Evolutionary conservation across 306 rosid genomes (phyloP).

Genomic region (Quercus glauca): DNA sequence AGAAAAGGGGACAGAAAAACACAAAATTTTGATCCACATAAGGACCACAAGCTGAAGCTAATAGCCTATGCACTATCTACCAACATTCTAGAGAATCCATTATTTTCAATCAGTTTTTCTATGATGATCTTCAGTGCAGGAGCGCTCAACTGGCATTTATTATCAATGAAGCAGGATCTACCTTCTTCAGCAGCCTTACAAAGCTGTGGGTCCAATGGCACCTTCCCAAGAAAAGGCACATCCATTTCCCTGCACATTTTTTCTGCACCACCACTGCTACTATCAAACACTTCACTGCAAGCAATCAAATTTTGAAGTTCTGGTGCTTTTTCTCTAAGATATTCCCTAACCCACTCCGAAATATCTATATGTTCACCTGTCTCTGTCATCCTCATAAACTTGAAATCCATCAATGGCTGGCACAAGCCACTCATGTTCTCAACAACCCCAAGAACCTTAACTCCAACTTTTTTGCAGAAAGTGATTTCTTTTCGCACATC

Average conservation of each 20-base stretch:
- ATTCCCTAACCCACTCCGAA: slow-evolving; percentile 60
- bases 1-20: neutral
- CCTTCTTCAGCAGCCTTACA: slow-evolving; percentile 97
- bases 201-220: slow-evolving; percentile 90
- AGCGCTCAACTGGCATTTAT: slow-evolving; percentile 59
- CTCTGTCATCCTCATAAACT: slow-evolving; percentile 50
- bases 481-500: slow-evolving; percentile 87
- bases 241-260: slow-evolving; percentile 80
- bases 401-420: slow-evolving; percentile 61
- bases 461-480: slow-evolving; percentile 83
- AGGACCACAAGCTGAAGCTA: neutral
- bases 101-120: slow-evolving; percentile 54
- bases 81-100: slow-evolving; percentile 35
- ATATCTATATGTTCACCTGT: slow-evolving; percentile 70
- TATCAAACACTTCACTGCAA: slow-evolving; percentile 78
- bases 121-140: slow-evolving; percentile 73
- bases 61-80: slow-evolving; percentile 37
- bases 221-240: slow-evolving; percentile 84
- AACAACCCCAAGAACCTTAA: slow-evolving; percentile 76
- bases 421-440: slow-evolving; percentile 92
- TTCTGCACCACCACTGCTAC: slow-evolving; percentile 79
- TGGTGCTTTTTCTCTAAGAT: slow-evolving; percentile 63
- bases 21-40: slow-evolving; percentile 13
- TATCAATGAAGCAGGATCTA: slow-evolving; percentile 72
- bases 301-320: slow-evolving; percentile 58